Base-by-base conservation (phyloP, 176 grass and related monocot species). In the Paspalum notatum region DNA sequence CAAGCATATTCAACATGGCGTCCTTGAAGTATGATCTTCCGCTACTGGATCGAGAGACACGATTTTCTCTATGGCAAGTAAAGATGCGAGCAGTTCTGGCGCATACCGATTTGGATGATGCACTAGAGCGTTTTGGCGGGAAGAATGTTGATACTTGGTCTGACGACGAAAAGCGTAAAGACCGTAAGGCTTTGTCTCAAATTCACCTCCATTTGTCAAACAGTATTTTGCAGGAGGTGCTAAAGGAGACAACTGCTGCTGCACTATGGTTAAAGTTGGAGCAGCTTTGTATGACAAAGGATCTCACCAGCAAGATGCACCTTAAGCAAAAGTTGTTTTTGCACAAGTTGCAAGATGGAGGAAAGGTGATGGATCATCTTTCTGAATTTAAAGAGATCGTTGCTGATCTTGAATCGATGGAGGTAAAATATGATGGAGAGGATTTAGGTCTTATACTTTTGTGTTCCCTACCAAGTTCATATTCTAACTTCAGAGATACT, bases 401-500 rank as follows among this genome's bases (percentile, higher is more conserved):
- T 20, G 50, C 60, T 74, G 46, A 81, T 13, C 26, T 88, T 0
- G 20, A 78, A 26, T 65, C 3, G 1, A 63, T 61, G 16, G 64
- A 32, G 55, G 68, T 83, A 72, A 83, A 73, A 26, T 47, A 62
- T 41, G 74, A 83, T 1, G 49, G 82, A 41, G 69, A 87, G 3
- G 69, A 81, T 59, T 5, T 81, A 5, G 38, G 38, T 37, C 12
- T 87, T 22, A 17, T 82, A 5, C 27, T 76, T 0, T 80, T 86
- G 20, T 75, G 27, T 3, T 77, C 7, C 0, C 0, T 75, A 5
- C 45, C 72, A 16, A 37, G 41, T 27, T 64, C 70, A 0, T 75
- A 53, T 65, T 7, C 12, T 15, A 21, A 76, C 8, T 76, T 84
- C 0, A 3, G 8, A 43, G 62, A 66, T 16, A 68, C 60, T 0